Conservation (phyloP, 805 yeast genomes). For the Lipomyces yamadae region DNA sequence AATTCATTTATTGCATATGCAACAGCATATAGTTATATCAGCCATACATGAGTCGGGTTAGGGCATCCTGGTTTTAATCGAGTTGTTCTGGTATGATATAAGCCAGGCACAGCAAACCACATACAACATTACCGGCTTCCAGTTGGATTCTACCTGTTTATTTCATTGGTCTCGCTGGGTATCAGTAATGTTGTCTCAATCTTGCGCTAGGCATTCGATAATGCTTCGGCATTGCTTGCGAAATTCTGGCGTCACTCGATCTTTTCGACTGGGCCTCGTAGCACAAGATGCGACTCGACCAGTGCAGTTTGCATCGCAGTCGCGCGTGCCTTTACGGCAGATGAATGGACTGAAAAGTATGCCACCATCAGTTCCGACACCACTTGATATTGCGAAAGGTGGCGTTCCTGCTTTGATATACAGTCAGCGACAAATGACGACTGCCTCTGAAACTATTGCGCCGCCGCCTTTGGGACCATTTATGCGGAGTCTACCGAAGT, state of each 20-base stretch:
- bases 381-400: neutral
- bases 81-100: no score
- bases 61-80: neutral
- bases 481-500: slow-evolving; percentile 67
- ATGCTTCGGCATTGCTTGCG: neutral
- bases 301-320: neutral
- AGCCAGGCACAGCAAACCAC: neutral
- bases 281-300: neutral
- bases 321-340: neutral
- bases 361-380: neutral
- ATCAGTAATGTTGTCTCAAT: neutral
- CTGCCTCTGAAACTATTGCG: neutral
- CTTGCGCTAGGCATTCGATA: neutral
- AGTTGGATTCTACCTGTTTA: neutral
- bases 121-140: neutral
- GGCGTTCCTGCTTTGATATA: neutral
- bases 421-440: neutral
- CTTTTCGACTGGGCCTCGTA: neutral
- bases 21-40: no score
- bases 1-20: no score
- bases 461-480: slow-evolving; percentile 48
- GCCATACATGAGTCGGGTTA: neutral
- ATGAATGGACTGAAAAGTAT: neutral
- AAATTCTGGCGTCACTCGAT: neutral
- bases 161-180: neutral